Conservation (phyloP, 805 yeast species). For the Starmerella bombi region DNA sequence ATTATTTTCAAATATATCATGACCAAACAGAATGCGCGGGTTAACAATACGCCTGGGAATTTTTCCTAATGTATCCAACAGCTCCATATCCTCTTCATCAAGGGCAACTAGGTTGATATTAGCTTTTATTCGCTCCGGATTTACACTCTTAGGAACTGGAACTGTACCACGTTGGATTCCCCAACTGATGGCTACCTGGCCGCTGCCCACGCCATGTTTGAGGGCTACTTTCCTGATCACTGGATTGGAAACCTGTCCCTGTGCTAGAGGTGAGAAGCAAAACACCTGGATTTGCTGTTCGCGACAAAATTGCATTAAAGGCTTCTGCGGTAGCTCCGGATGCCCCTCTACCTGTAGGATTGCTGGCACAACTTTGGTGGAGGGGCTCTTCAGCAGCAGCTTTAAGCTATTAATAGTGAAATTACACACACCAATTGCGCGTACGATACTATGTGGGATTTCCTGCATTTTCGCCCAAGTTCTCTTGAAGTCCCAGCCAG, state of each 20-base stretch:
- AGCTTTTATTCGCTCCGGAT: constrained; percentile 41
- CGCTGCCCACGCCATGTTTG: constrained; percentile 40
- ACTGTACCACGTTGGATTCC: constrained; percentile 49
- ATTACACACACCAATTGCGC: constrained; percentile 64
- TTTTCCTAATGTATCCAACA: constrained; percentile 23
- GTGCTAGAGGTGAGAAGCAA: constrained; percentile 69
- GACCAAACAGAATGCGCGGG: constrained; percentile 17
- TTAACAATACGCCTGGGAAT: constrained; percentile 18
- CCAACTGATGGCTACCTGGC: constrained; percentile 50
- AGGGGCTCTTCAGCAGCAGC: constrained; percentile 31
- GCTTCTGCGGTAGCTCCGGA: constrained; percentile 56
- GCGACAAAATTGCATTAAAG: constrained; percentile 40
- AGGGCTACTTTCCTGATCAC: constrained; percentile 42
- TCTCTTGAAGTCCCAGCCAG: constrained; percentile 31
- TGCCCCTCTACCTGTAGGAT: constrained; percentile 64
- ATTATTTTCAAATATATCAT: constrained; percentile 20
- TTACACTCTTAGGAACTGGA: constrained; percentile 58
- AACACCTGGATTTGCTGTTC: constrained; percentile 43
- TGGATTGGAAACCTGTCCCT: constrained; percentile 39
- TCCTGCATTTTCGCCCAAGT: constrained; percentile 57
- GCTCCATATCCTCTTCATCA: constrained; percentile 32
- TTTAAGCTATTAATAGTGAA: constrained; percentile 41
- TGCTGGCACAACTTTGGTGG: constrained; percentile 46
- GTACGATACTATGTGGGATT: constrained; percentile 39
- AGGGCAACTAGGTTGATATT: constrained; percentile 33